A percentile compares a stretch with the other conserved stretches of the same genome.
These are phyloP conservation scores for Fusarium mundagurra DNA, from an alignment of 2,329 filamentous ascomycete genomes.

Conservation along the genomic window DNA sequence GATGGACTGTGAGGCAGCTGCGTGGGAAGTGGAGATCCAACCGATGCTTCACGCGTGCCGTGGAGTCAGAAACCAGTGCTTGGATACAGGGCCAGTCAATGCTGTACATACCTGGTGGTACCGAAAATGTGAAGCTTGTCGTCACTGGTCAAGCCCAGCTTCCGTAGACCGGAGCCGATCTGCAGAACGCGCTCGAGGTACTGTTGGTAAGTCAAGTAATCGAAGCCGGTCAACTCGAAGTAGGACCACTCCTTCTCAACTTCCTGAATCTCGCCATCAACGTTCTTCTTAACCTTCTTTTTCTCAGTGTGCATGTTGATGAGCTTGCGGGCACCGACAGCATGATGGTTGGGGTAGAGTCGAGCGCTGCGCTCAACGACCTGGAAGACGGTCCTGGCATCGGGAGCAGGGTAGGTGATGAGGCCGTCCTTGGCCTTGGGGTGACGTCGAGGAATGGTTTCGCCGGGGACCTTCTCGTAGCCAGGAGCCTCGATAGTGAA, in stretches of 20 bases:
- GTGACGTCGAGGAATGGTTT: conserved; percentile 85
- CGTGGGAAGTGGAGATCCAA: conserved; percentile 87
- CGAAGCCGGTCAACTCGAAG: conserved; percentile 83
- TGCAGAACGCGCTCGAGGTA: conserved; percentile 77
- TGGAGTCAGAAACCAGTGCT: conserved; percentile 6
- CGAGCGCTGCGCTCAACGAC: conserved; percentile 76
- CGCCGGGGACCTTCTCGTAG: conserved; percentile 75
- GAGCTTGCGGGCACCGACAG: conserved; percentile 77
- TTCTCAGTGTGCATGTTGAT: conserved; percentile 82
- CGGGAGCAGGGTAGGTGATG: conserved; percentile 70
- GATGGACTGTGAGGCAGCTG: conserved; percentile 83
- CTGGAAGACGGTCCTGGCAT: conserved; percentile 81
- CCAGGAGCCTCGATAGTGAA: conserved; percentile 79
- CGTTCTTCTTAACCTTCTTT: conserved; percentile 89
- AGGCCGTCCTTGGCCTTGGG: conserved; percentile 76
- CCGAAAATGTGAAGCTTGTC: conserved; percentile 85
- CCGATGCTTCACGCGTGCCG: conserved; percentile 67
- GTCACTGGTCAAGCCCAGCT: conserved; percentile 73
- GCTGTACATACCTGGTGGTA: conserved; percentile 72
- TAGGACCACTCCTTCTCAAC: conserved; percentile 93
- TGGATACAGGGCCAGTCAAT: not conserved
- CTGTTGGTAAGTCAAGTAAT: conserved; percentile 81
- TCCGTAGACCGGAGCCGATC: conserved; percentile 77
- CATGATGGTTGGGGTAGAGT: conserved; percentile 69
- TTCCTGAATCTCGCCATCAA: conserved; percentile 81